Conservation (phyloP, 2,329 filamentous ascomycete genomes). For the Ramichloridium luteum region DNA sequence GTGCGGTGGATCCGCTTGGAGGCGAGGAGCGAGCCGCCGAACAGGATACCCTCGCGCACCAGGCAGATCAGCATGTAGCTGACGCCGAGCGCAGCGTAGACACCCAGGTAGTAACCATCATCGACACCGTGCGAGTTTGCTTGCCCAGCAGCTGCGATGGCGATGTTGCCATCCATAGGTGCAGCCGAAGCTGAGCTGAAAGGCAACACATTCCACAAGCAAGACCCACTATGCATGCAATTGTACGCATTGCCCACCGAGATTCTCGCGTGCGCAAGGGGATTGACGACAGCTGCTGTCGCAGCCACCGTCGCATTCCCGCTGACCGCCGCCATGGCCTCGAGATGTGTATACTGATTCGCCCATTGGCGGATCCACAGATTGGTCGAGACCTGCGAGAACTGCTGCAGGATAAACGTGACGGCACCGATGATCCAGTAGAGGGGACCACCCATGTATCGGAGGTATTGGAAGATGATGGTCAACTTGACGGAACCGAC, state of each 20-base stretch:
- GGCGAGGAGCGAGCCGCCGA: constrained; percentile 80
- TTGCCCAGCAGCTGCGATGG: constrained; percentile 8
- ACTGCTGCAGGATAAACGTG: constrained; percentile 71
- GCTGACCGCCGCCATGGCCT: constrained; percentile 28
- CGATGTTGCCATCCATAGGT: not conserved
- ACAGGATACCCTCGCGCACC: constrained; percentile 73
- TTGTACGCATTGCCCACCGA: constrained; percentile 32
- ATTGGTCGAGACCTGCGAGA: constrained; percentile 77
- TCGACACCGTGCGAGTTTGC: constrained; percentile 49
- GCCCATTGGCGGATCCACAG: constrained; percentile 94
- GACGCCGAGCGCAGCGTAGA: constrained; percentile 71
- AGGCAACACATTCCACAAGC: constrained; percentile 33
- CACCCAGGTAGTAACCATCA: constrained; percentile 66
- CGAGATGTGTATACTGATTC: constrained; percentile 59
- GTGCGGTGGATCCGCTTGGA: constrained; percentile 72
- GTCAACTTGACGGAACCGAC: constrained; percentile 77
- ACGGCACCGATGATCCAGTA: constrained; percentile 72
- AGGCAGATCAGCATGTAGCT: constrained; percentile 72
- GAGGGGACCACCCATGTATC: constrained; percentile 90
- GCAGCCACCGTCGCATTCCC: constrained; percentile 19
- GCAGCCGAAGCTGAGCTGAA: constrained; percentile 11
- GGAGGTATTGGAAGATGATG: constrained; percentile 75
- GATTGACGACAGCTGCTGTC: constrained; percentile 3
- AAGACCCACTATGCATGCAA: constrained; percentile 39
- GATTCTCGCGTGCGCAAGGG: constrained; percentile 30